These are phyloP conservation scores for Collybia sp. DNA, from an alignment of 768 basidiomycete genomes.

Conservation along the genomic window DNA sequence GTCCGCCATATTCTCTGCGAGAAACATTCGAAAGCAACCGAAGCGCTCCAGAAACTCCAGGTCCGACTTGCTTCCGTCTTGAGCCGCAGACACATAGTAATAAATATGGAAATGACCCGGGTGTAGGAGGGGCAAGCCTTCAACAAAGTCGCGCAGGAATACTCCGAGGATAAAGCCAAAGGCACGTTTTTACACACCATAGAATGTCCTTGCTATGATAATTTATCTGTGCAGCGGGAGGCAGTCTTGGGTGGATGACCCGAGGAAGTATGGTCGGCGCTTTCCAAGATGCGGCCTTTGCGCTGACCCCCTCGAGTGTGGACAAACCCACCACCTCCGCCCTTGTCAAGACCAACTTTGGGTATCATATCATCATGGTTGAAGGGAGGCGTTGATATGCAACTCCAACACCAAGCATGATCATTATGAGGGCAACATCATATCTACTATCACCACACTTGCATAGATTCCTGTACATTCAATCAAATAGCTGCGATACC, in stretches of 20 bases:
- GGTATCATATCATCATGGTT: conserved; percentile 91
- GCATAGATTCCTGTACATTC: too few relatives aligned
- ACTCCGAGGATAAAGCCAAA: conserved; percentile 90
- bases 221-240: conserved; percentile 51
- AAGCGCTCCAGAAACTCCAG: conserved; percentile 78
- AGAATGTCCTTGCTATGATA: not conserved
- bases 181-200: conserved; percentile 29
- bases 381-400: conserved; percentile 63
- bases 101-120: conserved; percentile 3
- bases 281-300: conserved; percentile 89
- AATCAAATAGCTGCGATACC: not conserved
- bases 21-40: conserved; percentile 76
- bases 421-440: too few relatives aligned
- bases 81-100: not conserved
- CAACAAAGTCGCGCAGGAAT: conserved; percentile 87
- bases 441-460: too few relatives aligned
- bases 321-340: conserved; percentile 72
- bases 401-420: not conserved
- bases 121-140: conserved; percentile 70
- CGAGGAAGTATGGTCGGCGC: conserved; percentile 86
- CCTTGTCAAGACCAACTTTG: conserved; percentile 78
- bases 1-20: conserved; percentile 88
- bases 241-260: conserved; percentile 83
- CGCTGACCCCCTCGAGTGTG: conserved; percentile 70
- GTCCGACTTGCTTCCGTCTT: conserved; percentile 28